Conservation (phyloP, 345 rosid genomes). For the Gossypium turneri region DNA sequence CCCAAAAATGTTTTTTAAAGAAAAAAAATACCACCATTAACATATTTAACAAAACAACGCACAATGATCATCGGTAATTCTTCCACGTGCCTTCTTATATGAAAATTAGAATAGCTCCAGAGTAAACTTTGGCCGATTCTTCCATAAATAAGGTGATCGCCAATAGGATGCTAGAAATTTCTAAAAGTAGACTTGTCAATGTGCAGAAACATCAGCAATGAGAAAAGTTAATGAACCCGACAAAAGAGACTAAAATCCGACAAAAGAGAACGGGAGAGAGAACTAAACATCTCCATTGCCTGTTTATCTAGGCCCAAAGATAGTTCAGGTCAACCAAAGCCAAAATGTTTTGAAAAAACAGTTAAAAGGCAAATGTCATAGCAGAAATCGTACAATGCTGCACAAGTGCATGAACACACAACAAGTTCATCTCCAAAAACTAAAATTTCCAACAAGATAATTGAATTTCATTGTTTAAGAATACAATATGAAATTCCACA, state of each 20-base stretch:
- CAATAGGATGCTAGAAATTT: not conserved
- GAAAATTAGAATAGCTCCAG: not conserved
- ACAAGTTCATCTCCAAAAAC: not conserved
- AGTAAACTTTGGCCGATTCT: not conserved
- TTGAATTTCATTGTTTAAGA: not conserved
- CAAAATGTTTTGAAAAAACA: not conserved
- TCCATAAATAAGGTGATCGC: not conserved
- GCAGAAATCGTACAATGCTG: not conserved
- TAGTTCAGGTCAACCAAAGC: not conserved
- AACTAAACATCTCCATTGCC: not conserved
- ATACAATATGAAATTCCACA: not conserved
- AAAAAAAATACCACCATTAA: not conserved
- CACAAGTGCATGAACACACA: not conserved
- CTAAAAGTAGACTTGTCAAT: not conserved
- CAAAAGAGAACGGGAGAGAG: not conserved
- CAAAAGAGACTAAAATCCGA: not conserved
- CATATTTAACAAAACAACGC: not conserved
- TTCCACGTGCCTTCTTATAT: constrained; percentile 13
- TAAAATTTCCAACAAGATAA: not conserved
- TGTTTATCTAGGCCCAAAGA: not conserved
- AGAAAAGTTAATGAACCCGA: not conserved
- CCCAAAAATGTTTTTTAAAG: not conserved
- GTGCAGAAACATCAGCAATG: not conserved
- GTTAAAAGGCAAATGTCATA: not conserved
- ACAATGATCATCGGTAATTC: not conserved